Evolutionary conservation across 805 yeast species (phyloP), one percentile per base, ranked within the genome.

Genomic region (Candida bentonensis): DNA sequence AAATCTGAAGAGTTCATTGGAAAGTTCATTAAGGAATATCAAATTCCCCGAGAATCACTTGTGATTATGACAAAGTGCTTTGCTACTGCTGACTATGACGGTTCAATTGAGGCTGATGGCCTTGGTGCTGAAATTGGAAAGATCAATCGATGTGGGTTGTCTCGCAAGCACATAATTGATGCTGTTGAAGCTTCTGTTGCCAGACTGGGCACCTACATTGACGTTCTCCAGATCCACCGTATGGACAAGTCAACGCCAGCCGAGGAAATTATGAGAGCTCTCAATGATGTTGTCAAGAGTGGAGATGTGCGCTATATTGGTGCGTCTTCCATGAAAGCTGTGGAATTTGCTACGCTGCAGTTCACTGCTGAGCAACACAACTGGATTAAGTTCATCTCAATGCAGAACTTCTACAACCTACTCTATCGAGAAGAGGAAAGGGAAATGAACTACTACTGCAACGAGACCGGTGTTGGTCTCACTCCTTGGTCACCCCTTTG

Each of bases 401-500:
- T 76, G 73, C 84, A 79, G 58, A 70, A 71, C 49, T 70, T 62
- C 54, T 74, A 76, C 58, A 77, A 75, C 52, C 60, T 78, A 48
- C 43, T 77, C 3, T 64, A 73, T 50, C 63, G 85, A n/a, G 82
- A 78, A 53, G 83, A 78, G 46, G 85, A 79, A 55, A 60, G 76
- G 15, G 84, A 79, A 54, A 63, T 76, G 69, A 72, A 67, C 47
- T 74, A 72, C 22, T 78, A 62, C 56, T 74, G 80, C 49, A 60
- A 70, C 20, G 63, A 61, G 41, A 69, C 70, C 15, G 71, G 71
- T 9, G 71, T 79, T 30, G 80, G 78, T 1, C 45, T 76, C 15
- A 66, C 75, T 43, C 82, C 83, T 5, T 78, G 77, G 76, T 70
- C 77, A 9, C 82, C 82, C 28, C 58, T 66, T 46, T 78, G 77